Percentiles rank a stretch among this genome's conserved stretches.
Conservation (phyloP, 306 rosid species). For the Aeschynomene evenia region DNA sequence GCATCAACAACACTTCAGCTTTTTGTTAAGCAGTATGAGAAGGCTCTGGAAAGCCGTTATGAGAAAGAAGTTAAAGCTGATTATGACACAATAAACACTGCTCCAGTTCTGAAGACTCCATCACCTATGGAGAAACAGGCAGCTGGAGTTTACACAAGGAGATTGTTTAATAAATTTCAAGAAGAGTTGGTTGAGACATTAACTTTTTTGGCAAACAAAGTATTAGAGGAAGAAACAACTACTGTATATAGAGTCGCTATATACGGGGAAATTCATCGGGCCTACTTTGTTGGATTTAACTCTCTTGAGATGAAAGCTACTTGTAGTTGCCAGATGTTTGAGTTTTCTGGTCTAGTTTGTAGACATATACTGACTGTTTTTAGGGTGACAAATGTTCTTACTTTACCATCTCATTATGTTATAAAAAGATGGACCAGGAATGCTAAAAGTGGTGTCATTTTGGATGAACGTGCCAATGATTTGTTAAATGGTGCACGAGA, state of each 20-base stretch:
- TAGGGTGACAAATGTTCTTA: slow-evolving; percentile 39
- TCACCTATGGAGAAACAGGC: slow-evolving; percentile 44
- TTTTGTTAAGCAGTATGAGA: slow-evolving; percentile 41
- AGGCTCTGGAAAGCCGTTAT: slow-evolving; percentile 36
- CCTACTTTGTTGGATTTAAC: slow-evolving; percentile 31
- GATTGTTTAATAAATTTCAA: slow-evolving; percentile 34
- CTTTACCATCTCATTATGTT: slow-evolving; percentile 36
- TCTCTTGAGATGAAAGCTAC: slow-evolving; percentile 32
- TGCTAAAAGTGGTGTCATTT: slow-evolving; percentile 34
- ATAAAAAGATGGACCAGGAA: slow-evolving; percentile 40
- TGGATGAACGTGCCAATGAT: slow-evolving; percentile 25
- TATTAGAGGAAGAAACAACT: slow-evolving; percentile 29
- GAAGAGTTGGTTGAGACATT: slow-evolving; percentile 43
- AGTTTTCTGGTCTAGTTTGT: slow-evolving; percentile 42
- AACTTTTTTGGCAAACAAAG: slow-evolving; percentile 40
- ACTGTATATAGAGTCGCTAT: slow-evolving; percentile 30
- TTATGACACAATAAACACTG: slow-evolving; percentile 37
- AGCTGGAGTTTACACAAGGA: slow-evolving; percentile 40
- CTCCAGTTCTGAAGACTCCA: slow-evolving; percentile 37
- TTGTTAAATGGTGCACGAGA: slow-evolving; percentile 17
- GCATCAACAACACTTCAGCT: slow-evolving; percentile 40
- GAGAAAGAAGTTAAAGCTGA: slow-evolving; percentile 42
- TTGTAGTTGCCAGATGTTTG: slow-evolving; percentile 44
- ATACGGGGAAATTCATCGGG: slow-evolving; percentile 34
- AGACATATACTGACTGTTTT: slow-evolving; percentile 42